Evolutionary conservation across 2,329 filamentous ascomycete genomes (phyloP).

Genomic region (Penicillium sp.): DNA sequence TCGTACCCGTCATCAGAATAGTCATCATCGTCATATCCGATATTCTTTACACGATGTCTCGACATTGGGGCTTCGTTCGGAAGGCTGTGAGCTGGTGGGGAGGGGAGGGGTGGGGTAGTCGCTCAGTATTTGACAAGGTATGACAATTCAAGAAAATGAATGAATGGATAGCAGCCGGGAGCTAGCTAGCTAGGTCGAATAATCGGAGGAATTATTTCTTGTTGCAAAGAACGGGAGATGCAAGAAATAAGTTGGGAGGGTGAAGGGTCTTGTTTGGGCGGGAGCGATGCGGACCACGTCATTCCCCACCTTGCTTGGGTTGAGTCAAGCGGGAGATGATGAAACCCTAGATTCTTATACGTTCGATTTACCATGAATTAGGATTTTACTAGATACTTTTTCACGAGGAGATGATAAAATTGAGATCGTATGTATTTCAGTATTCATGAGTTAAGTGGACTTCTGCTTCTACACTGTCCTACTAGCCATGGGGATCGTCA

Average conservation of each 20-base stretch:
- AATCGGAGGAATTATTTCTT: not conserved
- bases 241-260: not conserved
- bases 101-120: constrained; percentile 1
- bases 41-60: constrained; percentile 47
- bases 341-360: too few species aligned
- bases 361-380: not conserved
- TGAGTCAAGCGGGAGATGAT: not conserved
- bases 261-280: constrained; percentile 2
- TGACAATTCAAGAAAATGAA: not conserved
- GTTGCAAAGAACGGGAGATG: not conserved
- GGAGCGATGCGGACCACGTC: constrained; percentile 27
- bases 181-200: not conserved
- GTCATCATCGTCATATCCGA: constrained; percentile 46
- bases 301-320: constrained; percentile 27
- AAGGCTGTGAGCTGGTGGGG: constrained; percentile 1
- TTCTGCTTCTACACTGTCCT: not conserved
- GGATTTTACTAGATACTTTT: not conserved
- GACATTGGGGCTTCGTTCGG: constrained; percentile 37
- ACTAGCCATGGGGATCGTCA: not conserved
- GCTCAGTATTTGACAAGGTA: not conserved
- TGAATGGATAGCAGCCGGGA: not conserved
- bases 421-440: not conserved
- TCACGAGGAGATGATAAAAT: not conserved
- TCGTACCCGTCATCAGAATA: constrained; percentile 42
- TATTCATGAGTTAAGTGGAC: not conserved